Evolutionary conservation across 768 basidiomycete genomes (phyloP).

Genomic region (Tricholoma saponaceum): DNA sequence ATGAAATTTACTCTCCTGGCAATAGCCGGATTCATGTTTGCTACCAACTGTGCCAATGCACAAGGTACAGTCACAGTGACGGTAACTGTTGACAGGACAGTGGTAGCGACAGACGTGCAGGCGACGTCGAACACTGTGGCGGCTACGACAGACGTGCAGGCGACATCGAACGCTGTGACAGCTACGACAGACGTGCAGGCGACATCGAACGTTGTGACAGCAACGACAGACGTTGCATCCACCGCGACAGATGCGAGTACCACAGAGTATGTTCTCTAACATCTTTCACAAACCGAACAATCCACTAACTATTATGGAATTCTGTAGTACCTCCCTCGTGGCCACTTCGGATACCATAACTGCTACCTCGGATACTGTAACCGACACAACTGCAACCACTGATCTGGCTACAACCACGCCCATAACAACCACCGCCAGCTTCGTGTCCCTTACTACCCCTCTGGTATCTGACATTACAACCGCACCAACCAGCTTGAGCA

Average conservation of each 20-base stretch:
- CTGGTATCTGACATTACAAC: background rate
- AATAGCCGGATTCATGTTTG: background rate
- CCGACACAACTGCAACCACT: background rate
- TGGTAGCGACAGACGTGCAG: too few relatives aligned
- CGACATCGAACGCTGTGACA: too few relatives aligned
- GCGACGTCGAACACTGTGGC: too few relatives aligned
- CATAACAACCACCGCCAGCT: background rate
- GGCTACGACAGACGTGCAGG: too few relatives aligned
- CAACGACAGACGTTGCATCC: background rate
- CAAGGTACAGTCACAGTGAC: background rate
- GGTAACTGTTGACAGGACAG: background rate
- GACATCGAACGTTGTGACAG: too few relatives aligned
- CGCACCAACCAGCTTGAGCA: background rate
- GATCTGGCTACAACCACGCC: background rate
- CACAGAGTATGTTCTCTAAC: background rate
- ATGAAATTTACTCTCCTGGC: background rate
- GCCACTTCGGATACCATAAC: too few relatives aligned
- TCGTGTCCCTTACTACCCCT: background rate
- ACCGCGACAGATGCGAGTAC: background rate
- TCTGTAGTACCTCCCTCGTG: background rate
- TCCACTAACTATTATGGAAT: background rate
- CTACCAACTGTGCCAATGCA: background rate
- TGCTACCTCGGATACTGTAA: too few relatives aligned
- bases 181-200: too few relatives aligned
- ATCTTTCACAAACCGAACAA: background rate